Percentiles rank a stretch among this genome's conserved stretches.
These are phyloP conservation scores for Pseudogymnoascus sp. DNA, from an alignment of 2,329 filamentous ascomycete genomes.

Conservation along the genomic window DNA sequence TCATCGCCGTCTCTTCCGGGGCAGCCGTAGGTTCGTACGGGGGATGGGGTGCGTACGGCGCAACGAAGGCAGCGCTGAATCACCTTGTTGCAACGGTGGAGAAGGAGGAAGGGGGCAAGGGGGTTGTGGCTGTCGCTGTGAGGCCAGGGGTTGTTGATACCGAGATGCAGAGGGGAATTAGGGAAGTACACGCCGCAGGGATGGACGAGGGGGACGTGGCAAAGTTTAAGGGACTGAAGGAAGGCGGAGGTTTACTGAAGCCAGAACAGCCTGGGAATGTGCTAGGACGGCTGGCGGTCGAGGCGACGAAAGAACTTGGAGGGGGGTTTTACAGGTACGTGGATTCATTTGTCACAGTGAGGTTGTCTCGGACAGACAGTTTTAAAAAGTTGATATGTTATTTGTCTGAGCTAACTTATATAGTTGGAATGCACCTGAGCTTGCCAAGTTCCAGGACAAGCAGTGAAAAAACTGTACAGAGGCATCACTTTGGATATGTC, in stretches of 20 bases:
- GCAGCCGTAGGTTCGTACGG: conserved; percentile 59
- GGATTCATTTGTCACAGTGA: neutral
- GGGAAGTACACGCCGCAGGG: conserved; percentile 58
- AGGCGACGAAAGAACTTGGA: conserved; percentile 58
- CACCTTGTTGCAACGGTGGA: conserved; percentile 67
- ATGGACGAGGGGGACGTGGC: conserved; percentile 51
- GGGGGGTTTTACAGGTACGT: conserved; percentile 67
- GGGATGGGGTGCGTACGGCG: conserved; percentile 74
- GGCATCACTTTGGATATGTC: conserved; percentile 4
- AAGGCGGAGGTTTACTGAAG: conserved; percentile 63
- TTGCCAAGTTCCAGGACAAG: conserved; percentile 13
- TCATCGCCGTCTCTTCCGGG: conserved; percentile 75
- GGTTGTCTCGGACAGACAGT: neutral
- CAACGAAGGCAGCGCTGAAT: conserved; percentile 76
- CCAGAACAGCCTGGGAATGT: conserved; percentile 81
- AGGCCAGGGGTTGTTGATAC: conserved; percentile 80
- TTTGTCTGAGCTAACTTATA: conserved; percentile 41
- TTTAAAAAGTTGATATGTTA: conserved; percentile 22
- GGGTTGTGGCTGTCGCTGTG: conserved; percentile 64
- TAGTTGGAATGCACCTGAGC: conserved; percentile 11
- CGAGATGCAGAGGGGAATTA: conserved; percentile 78
- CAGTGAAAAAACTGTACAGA: neutral
- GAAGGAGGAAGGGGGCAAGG: conserved; percentile 57
- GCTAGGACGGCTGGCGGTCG: conserved; percentile 68
- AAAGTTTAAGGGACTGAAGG: conserved; percentile 63